Conservation (phyloP, 1,284 basidiomycete genomes). For the Cryptococcus jaspeensis region DNA sequence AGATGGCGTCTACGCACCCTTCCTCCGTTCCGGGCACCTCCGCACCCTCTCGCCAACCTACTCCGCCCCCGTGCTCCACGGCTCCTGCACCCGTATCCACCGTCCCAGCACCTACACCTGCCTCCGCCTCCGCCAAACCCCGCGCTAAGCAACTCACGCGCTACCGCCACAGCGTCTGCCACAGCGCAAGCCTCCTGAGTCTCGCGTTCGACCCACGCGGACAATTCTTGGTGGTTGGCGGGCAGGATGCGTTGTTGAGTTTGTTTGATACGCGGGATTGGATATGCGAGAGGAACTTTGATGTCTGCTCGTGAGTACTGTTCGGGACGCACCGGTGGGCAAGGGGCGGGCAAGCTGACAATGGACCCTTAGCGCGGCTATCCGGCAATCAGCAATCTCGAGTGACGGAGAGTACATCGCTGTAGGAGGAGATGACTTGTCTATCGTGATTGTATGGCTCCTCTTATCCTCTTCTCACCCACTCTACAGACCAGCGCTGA, state of each 20-base stretch:
- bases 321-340: too few species aligned
- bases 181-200: constrained; percentile 28
- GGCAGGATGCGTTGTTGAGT: constrained; percentile 41
- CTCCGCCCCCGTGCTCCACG: constrained; percentile 7
- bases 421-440: constrained; percentile 39
- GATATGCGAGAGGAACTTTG: constrained; percentile 39
- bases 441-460: constrained; percentile 30
- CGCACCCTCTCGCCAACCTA: constrained; percentile 11
- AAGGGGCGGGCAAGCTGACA: too few species aligned
- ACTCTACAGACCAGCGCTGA: background rate
- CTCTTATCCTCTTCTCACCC: background rate
- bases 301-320: constrained; percentile 40
- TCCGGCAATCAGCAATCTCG: constrained; percentile 40
- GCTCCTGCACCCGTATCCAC: too few species aligned
- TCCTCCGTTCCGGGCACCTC: constrained; percentile 1
- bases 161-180: constrained; percentile 25
- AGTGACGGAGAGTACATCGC: constrained; percentile 44
- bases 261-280: constrained; percentile 38
- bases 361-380: constrained; percentile 33
- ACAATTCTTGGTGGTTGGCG: constrained; percentile 39
- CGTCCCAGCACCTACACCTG: too few species aligned
- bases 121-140: constrained; percentile 17
- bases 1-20: constrained; percentile 37
- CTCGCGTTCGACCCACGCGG: constrained; percentile 36
- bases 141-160: constrained; percentile 30